These are phyloP conservation scores for Nakaseomyces nivariensis DNA, from an alignment of 1,139 yeast genomes.

Conservation along the genomic window DNA sequence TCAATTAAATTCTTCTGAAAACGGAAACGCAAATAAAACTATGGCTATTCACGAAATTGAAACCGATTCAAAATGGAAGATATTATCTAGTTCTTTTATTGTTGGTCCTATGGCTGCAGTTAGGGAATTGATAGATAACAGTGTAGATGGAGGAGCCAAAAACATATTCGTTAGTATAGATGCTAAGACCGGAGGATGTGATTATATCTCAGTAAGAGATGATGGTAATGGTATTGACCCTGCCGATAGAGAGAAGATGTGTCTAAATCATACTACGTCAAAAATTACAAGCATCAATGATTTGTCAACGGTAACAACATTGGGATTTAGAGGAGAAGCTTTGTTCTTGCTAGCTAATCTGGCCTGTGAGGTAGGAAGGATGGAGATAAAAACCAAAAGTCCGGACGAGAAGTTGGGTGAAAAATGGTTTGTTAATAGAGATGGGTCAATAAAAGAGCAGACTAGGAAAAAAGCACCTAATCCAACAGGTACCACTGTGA, in stretches of 20 bases:
- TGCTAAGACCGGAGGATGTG: conserved; percentile 45
- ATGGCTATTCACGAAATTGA: conserved; percentile 11
- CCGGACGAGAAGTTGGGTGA: conserved; percentile 28
- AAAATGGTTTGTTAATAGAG: conserved; percentile 30
- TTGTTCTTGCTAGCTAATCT: conserved; percentile 46
- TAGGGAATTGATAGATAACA: conserved; percentile 59
- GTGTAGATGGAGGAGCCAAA: conserved; percentile 54
- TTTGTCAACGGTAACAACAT: conserved; percentile 34
- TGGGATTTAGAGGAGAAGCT: conserved; percentile 71
- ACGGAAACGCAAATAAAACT: no score
- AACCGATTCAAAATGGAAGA: conserved; percentile 8
- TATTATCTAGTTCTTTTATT: conserved; percentile 20
- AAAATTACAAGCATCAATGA: conserved; percentile 41
- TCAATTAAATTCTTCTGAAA: no score
- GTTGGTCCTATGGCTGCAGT: conserved; percentile 37
- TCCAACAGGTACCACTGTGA: conserved; percentile 32
- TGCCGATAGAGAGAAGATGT: conserved; percentile 40
- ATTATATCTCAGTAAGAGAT: conserved; percentile 48
- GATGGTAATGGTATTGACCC: conserved; percentile 55
- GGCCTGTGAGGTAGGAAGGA: conserved; percentile 24
- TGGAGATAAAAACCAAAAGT: conserved; percentile 32
- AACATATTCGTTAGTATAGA: conserved; percentile 46
- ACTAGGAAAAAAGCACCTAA: conserved; percentile 21
- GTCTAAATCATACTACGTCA: conserved; percentile 54
- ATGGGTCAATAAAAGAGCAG: conserved; percentile 24